phyloP scores from a whole-genome alignment of 2,329 filamentous ascomycete genomes.

The Stagonosporopsis chrysanthemi region DNA sequence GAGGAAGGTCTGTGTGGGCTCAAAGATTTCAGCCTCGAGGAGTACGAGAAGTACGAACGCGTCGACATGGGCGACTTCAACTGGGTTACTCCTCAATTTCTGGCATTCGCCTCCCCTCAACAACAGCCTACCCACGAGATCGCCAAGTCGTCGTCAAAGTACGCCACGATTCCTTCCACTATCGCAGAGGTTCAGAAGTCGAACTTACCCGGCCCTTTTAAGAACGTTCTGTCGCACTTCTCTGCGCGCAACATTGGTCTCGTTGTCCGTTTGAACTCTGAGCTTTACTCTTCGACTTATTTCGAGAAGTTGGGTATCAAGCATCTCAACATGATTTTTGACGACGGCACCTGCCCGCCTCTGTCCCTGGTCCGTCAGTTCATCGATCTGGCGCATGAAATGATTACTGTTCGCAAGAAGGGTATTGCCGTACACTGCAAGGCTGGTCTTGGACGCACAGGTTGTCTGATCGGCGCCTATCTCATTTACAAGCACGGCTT shows the following conservation, averaged over 20 bases:
- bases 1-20: conserved; percentile 91
- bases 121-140: conserved; percentile 78
- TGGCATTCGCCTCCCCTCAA: conserved; percentile 96
- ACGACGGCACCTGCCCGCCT: conserved; percentile 94
- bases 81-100: conserved; percentile 94
- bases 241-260: conserved; percentile 86
- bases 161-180: conserved; percentile 75
- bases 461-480: conserved; percentile 96
- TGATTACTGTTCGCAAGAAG: conserved; percentile 88
- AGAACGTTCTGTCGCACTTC: conserved; percentile 94
- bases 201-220: conserved; percentile 83
- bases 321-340: conserved; percentile 99
- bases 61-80: conserved; percentile 99
- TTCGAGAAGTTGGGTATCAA: conserved; percentile 95
- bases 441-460: conserved; percentile 91
- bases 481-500: conserved; percentile 97
- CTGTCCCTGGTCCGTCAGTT: conserved; percentile 91
- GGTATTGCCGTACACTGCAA: conserved; percentile 98
- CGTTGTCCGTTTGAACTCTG: conserved; percentile 93
- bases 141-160: conserved; percentile 74
- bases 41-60: conserved; percentile 94
- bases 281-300: conserved; percentile 95
- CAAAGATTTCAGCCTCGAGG: conserved; percentile 93
- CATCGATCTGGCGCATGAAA: conserved; percentile 92
- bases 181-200: conserved; percentile 75